A percentile compares a stretch with the other conserved stretches of the same genome.
Evolutionary conservation across 1,284 basidiomycete genomes (phyloP).

Genomic region (Anthracocystis setariae): DNA sequence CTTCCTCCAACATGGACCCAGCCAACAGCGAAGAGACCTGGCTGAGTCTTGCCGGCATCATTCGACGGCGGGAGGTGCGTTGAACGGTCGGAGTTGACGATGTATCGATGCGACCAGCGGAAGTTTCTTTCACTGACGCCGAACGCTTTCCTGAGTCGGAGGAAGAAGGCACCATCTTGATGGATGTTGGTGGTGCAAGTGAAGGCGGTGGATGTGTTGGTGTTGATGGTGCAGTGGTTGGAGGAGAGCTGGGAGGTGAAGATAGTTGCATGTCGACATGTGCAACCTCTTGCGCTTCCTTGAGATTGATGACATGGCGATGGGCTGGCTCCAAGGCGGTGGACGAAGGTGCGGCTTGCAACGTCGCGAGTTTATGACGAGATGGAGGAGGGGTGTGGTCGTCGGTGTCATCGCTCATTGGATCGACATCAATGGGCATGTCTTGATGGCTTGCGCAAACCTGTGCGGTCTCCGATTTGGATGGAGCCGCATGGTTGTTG

Average conservation of each 20-base stretch:
- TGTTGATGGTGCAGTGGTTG: conserved; percentile 15
- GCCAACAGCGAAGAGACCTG: conserved; percentile 54
- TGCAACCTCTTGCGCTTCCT: conserved; percentile 25
- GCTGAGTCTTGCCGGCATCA: conserved; percentile 48
- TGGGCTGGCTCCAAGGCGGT: neutral
- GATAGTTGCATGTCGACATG: conserved; percentile 37
- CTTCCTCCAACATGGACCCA: conserved; percentile 52
- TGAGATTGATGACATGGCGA: neutral
- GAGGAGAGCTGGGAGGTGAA: conserved; percentile 35
- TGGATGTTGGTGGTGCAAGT: neutral
- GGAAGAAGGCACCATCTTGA: conserved; percentile 11
- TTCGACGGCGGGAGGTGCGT: conserved; percentile 30
- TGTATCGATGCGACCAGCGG: neutral
- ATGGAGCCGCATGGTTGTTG: neutral
- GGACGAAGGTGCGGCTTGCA: conserved; percentile 1
- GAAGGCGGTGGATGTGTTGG: neutral
- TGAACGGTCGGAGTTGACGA: conserved; percentile 14
- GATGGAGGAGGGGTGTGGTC: conserved; percentile 3
- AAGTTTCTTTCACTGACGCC: neutral
- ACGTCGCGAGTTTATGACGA: conserved; percentile 7
- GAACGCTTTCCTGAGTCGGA: conserved; percentile 5
- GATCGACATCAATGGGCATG: neutral
- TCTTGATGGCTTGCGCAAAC: neutral
- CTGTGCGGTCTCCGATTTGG: neutral
- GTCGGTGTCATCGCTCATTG: conserved; percentile 9